Evolutionary conservation across 2,329 filamentous ascomycete species (phyloP), one percentile per base, ranked within the genome.

Genomic region (Aspergillus luchuensis): DNA sequence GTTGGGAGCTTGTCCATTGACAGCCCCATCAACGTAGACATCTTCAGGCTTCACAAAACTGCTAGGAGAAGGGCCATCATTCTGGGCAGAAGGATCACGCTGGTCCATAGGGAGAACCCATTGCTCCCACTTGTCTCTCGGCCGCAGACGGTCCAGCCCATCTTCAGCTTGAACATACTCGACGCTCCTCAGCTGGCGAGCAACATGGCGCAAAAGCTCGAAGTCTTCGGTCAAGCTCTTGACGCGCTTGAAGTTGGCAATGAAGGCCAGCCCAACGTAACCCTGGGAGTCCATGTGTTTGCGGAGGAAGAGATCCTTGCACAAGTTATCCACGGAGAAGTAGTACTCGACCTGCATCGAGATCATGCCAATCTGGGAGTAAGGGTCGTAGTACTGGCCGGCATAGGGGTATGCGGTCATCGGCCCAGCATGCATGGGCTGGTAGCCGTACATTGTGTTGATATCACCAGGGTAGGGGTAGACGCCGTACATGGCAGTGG

Each of bases 221-320:
- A 89, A 80, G 60, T 97, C 89, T 54, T 86, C 85, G 0, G 89
- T 90, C 30, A 96, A 79, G 28, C 85, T 80, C 76, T 88, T 89
- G 73, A 96, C 89, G 61, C 95, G 89, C 76, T 91, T 92, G 82
- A 99, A 99, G n/a, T 83, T 84, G 21, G 90, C 85, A 67, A 99
- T 89, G 60, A 97, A 85, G 36, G 85, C 83, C 55, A 99, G 80
- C 54, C 87, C 88, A 13, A 97, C 93, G 71, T 93, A 98, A 17
- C 95, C 95, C 75, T 98, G 91, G 1, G 90, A 91, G 73, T 99
- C 94, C 95, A 99, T 98, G 69, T 93, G 89, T 70, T 87, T 88
- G 59, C 95, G 89, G 61, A 99, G 83, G 76, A 88, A 98, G 71
- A 91, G 84, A 72, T 99, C 95, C 78, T 97, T 97, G 83, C 91